Base-by-base conservation (phyloP, 2,329 filamentous ascomycete species). In the Myotisia sp. region DNA sequence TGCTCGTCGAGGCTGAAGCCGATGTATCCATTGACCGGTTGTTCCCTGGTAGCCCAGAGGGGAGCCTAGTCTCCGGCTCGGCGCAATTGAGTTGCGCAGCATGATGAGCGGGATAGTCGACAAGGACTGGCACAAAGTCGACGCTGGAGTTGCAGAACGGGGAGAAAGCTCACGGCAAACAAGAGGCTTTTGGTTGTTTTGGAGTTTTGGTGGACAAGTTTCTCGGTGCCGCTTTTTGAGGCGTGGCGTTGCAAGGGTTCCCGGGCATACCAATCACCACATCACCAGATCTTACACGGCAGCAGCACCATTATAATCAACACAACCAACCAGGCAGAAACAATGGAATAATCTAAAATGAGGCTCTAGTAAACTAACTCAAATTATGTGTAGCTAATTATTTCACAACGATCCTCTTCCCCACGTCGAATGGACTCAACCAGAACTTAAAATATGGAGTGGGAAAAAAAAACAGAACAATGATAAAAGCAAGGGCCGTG, bases 81-180 rank as follows among this genome's bases (percentile, higher is more conserved):
- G 56, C 44, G 55, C 51, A 55, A 70, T 57, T 50, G 65, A 66
- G 49, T 61, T 62, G 57, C 67, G 67, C 64, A 70, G 63, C 67
- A 71, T 70, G 48, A 51, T 62, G 59, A 53, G 63, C 64, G 58
- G 31, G 32, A 29, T 28, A 26, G 30, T 26, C 23, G 26, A 34
- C 23, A 28, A 7, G 16, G 14, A 23, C 19, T 20, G 26, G n/a
- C 20, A 18, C 18, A n/a, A 13, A 13, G 18, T 34, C 26, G 18
- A 20, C 19, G 22, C 29, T 17, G 22, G 29, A 14, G 29, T 8
- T 22, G 29, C 22, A 20, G n/a, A 20, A 24, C 9, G n/a, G 26
- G 19, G 23, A 29, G 36, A 26, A 10, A 14, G 29, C 17, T 17
- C 10, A 19, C 10, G 10, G 23, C 10, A 23, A 34, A 24, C 26